Base-by-base conservation (phyloP, 2,329 filamentous ascomycete genomes). In the Macrophomina pseudophaseolina region DNA sequence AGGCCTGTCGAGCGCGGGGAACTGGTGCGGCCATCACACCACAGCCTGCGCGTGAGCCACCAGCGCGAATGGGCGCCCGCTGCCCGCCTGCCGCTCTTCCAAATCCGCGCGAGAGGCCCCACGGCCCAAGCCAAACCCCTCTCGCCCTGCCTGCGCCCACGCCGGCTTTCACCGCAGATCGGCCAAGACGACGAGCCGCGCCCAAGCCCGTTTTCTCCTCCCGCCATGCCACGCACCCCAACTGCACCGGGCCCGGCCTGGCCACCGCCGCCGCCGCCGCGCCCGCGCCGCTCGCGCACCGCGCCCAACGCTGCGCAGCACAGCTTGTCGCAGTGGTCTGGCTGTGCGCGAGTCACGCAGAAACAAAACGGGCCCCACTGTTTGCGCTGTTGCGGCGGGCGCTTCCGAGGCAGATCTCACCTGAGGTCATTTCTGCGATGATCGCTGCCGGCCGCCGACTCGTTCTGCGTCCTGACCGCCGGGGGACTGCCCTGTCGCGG, bases 11-110 rank as follows among this genome's bases (percentile, higher is more conserved):
- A 59, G 58, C 58, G 58, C 58, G 58, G 58, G 58, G 58, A 62
- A 62, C 58, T 62, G 42, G 58, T 62, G 58, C 58, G 56, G 56
- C 58, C 58, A 62, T 62, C 58, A 62, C 58, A 62, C 58, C 58
- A 62, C 58, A 16, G 30, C 44, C 44, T 35, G 58, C 58, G 58
- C 58, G 58, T 62, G 58, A 38, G 46, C 58, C 40, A 32, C 28
- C 44, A 62, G 56, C 54, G 54, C 49, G 28, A 32, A 28, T 52
- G 30, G 49, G 49, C 49, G 28, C 11, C 42, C 7, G 42, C 11
- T 9, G 8, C 8, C 7, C 40, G 9, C 40, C 8, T 14, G 28
- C 54, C 38, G 35, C 23, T 40, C 54, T 60, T 60, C 56, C 56
- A 46, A 60, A 60, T 46, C 42, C 40, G 42, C 56, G 28, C 23